phyloP scores from a whole-genome alignment of 176 grass and related monocot species.

The Elaeis guineensis region DNA sequence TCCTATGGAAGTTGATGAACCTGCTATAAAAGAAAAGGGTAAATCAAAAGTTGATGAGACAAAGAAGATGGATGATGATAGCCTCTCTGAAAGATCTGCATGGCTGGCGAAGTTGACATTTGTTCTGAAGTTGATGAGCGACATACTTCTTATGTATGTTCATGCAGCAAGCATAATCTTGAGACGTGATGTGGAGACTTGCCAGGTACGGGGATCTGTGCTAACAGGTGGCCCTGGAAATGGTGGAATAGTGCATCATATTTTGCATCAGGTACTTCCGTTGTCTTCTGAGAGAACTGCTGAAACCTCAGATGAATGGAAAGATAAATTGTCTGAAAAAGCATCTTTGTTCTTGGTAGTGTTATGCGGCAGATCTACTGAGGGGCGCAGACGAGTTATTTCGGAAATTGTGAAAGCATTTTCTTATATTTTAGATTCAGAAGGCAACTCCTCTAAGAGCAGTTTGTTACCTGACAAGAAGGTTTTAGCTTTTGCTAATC shows the following conservation, averaged over 20 bases:
- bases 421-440: constrained; percentile 43
- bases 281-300: constrained; percentile 32
- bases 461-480: constrained; percentile 59
- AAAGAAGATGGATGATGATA: constrained; percentile 24
- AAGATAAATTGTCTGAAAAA: constrained; percentile 55
- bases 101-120: constrained; percentile 47
- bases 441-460: constrained; percentile 46
- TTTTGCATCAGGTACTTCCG: constrained; percentile 62
- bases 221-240: constrained; percentile 28
- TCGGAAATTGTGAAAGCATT: constrained; percentile 67
- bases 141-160: constrained; percentile 69
- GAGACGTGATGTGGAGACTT: constrained; percentile 58
- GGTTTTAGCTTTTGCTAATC: constrained; percentile 52
- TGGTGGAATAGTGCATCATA: constrained; percentile 58
- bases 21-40: constrained; percentile 36
- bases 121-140: constrained; percentile 74
- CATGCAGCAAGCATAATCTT: constrained; percentile 61
- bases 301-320: constrained; percentile 38
- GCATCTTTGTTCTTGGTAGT: constrained; percentile 60
- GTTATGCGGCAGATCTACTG: constrained; percentile 50
- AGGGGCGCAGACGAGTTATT: constrained; percentile 71
- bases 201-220: constrained; percentile 17
- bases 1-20: constrained; percentile 61
- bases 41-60: constrained; percentile 71
- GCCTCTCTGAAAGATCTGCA: constrained; percentile 41